A percentile compares a stretch with the other conserved stretches of the same genome.
These are phyloP conservation scores for Ophiostoma novo-ulmi DNA, from an alignment of 2,329 filamentous ascomycete species.

Conservation along the genomic window DNA sequence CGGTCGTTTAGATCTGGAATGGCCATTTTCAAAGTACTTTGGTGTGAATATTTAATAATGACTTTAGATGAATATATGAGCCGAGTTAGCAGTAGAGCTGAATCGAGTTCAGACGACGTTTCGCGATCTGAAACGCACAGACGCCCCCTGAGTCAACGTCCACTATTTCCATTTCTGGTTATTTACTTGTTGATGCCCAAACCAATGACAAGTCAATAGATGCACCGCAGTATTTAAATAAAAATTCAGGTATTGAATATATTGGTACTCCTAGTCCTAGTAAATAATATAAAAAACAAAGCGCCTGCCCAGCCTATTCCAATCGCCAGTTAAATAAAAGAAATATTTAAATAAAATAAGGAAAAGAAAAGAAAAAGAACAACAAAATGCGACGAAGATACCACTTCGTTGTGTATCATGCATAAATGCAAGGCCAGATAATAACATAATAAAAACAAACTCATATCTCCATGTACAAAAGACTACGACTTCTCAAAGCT, in stretches of 20 bases:
- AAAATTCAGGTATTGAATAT: not conserved
- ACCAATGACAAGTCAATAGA: not conserved
- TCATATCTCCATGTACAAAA: not conserved
- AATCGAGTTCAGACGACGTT: not conserved
- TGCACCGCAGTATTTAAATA: not conserved
- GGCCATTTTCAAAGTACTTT: constrained; percentile 16
- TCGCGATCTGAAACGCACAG: constrained; percentile 20
- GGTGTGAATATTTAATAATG: not conserved
- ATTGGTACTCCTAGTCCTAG: not conserved
- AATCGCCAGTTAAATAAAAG: not conserved
- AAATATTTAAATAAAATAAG: not conserved
- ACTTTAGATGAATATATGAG: too few species aligned
- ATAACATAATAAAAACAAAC: not conserved
- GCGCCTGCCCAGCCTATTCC: not conserved
- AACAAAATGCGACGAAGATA: not conserved
- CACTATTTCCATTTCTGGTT: not conserved
- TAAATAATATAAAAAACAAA: not conserved
- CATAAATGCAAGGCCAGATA: not conserved
- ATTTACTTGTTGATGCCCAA: not conserved
- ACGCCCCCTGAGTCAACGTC: constrained; percentile 11
- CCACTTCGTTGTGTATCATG: constrained; percentile 1
- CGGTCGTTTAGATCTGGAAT: constrained; percentile 35
- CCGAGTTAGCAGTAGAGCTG: not conserved
- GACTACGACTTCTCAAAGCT: constrained; percentile 27
- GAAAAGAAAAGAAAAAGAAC: not conserved